These are phyloP conservation scores for Gracilaria vermiculophylla DNA, from an alignment of 23 red algal genomes.

Conservation along the genomic window DNA sequence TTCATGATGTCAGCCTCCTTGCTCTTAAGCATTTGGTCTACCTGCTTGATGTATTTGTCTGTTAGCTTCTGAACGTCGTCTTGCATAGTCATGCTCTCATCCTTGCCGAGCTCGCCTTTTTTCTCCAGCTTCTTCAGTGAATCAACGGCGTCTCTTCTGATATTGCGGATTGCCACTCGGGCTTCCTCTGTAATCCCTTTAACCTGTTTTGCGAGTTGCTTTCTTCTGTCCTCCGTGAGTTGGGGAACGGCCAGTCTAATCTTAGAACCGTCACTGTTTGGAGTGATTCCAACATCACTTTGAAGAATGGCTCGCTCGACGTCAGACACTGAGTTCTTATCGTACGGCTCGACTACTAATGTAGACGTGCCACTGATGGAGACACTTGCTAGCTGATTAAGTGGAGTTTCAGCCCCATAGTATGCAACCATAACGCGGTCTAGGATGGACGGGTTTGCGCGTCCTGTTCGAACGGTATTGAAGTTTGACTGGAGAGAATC, in stretches of 20 bases:
- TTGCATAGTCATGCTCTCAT: slow-evolving; percentile 87
- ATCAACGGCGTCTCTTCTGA: slow-evolving; percentile 88
- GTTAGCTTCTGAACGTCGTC: slow-evolving; percentile 89
- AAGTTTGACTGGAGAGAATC: slow-evolving; percentile 82
- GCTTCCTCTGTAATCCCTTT: slow-evolving; percentile 95
- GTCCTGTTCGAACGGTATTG: slow-evolving; percentile 88
- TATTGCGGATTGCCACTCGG: slow-evolving; percentile 92
- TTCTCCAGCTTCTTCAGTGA: slow-evolving; percentile 95
- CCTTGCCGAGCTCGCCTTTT: slow-evolving; percentile 86
- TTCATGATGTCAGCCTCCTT: slow-evolving; percentile 98
- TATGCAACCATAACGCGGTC: slow-evolving; percentile 92
- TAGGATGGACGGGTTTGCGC: slow-evolving; percentile 77
- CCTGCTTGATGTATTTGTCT: slow-evolving; percentile 79
- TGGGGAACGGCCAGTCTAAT: slow-evolving; percentile 91
- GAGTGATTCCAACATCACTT: slow-evolving; percentile 90
- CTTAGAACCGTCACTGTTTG: slow-evolving; percentile 81
- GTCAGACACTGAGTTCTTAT: slow-evolving; percentile 76
- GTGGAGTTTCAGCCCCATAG: slow-evolving; percentile 93
- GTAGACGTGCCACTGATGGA: slow-evolving; percentile 72
- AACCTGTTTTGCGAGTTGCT: slow-evolving; percentile 85
- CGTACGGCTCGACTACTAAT: slow-evolving; percentile 84
- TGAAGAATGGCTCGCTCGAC: slow-evolving; percentile 87
- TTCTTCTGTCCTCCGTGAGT: slow-evolving; percentile 87
- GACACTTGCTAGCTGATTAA: slow-evolving; percentile 86
- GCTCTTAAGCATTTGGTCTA: slow-evolving; percentile 79